These are phyloP conservation scores for Phylloporus rhodoxanthus DNA, from an alignment of 768 basidiomycete genomes.

Conservation along the genomic window DNA sequence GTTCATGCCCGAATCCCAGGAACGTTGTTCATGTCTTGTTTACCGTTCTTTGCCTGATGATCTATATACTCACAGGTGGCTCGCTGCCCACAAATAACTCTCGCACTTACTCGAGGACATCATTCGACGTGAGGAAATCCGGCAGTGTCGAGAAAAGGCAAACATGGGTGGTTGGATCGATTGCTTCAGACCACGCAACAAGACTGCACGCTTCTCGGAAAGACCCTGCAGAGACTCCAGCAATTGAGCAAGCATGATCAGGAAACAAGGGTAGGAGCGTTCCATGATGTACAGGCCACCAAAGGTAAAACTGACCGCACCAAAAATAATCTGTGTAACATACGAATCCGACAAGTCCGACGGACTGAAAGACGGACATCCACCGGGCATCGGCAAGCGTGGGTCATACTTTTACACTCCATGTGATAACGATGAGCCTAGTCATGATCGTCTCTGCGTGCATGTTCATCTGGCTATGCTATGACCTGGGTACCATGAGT, in stretches of 20 bases:
- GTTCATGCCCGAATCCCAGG: slow-evolving; percentile 64
- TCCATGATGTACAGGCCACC: too few species aligned
- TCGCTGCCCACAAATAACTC: slow-evolving; percentile 41
- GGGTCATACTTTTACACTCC: slow-evolving; percentile 10
- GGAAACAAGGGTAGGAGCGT: too few species aligned
- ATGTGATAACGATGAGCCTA: slow-evolving; percentile 10
- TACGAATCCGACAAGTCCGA: too few species aligned
- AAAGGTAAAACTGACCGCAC: too few species aligned
- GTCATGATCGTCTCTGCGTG: slow-evolving; percentile 66
- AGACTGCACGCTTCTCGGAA: slow-evolving; percentile 57
- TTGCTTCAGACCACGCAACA: slow-evolving; percentile 52
- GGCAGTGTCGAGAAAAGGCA: slow-evolving; percentile 40
- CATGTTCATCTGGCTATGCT: slow-evolving; percentile 67
- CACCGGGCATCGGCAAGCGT: slow-evolving; percentile 52
- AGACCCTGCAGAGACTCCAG: slow-evolving; percentile 63
- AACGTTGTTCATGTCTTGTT: slow-evolving; percentile 12
- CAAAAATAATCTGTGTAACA: too few species aligned
- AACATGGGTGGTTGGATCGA: slow-evolving; percentile 57
- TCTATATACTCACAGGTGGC: slow-evolving; percentile 39
- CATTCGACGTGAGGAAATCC: slow-evolving; percentile 51
- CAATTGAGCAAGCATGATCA: too few species aligned
- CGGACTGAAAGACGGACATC: too few species aligned
- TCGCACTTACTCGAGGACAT: slow-evolving; percentile 47
- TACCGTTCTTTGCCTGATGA: background rate
- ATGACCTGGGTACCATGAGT: slow-evolving; percentile 61